Evolutionary conservation across 148 eudicot species (phyloP).

Genomic region (Vaccinium myrtillus): DNA sequence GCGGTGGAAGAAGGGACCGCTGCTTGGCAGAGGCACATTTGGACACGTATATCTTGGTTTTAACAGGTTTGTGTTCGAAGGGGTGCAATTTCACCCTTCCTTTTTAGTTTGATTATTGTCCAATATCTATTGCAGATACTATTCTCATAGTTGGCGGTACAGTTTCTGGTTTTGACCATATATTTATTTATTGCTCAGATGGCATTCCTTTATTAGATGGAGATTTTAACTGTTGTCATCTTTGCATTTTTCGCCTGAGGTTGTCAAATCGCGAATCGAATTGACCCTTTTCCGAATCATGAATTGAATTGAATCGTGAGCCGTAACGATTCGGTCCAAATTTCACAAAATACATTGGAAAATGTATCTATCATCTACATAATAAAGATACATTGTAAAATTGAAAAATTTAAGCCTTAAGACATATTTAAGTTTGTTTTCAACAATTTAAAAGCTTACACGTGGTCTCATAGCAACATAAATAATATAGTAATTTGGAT

Average conservation of each 20-base stretch:
- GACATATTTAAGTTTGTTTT: too few relatives aligned
- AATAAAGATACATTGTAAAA: too few relatives aligned
- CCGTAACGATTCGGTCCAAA: too few relatives aligned
- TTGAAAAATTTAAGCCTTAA: too few relatives aligned
- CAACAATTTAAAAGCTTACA: too few relatives aligned
- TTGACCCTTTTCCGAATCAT: too few relatives aligned
- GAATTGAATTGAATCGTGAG: too few relatives aligned
- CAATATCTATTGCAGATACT: neutral
- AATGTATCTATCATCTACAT: too few relatives aligned
- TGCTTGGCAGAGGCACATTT: constrained; percentile 57
- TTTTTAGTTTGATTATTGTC: neutral
- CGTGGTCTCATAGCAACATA: too few relatives aligned
- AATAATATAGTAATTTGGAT: too few relatives aligned
- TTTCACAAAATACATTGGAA: too few relatives aligned
- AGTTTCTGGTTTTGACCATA: neutral
- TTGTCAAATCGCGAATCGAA: too few relatives aligned
- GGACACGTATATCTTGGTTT: constrained; percentile 60
- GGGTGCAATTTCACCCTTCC: constrained; percentile 6
- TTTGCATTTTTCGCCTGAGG: neutral
- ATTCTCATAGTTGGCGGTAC: neutral
- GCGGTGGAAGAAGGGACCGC: constrained; percentile 57
- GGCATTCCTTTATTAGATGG: constrained; percentile 5
- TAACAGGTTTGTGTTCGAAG: constrained; percentile 40
- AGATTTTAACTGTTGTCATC: neutral
- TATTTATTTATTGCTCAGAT: neutral